These are phyloP conservation scores for Eruca vesicaria DNA, from an alignment of 441 rosid genomes.

Conservation along the genomic window DNA sequence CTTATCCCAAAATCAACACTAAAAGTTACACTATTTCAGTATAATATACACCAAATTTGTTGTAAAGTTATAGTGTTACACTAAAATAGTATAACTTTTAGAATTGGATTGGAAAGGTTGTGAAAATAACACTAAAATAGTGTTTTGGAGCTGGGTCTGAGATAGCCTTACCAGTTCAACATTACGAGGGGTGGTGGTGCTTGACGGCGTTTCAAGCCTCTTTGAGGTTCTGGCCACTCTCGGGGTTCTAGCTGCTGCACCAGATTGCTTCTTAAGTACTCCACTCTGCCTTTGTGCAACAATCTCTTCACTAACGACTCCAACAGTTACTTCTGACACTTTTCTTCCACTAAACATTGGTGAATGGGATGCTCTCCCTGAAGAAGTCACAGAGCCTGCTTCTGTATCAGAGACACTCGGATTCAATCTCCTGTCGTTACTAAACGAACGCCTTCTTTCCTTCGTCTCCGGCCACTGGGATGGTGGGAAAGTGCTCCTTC, in stretches of 20 bases:
- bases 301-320: slow-evolving; percentile 43
- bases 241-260: slow-evolving; percentile 42
- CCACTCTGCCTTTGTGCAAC: slow-evolving; percentile 31
- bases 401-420: slow-evolving; percentile 49
- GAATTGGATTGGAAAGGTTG: no score
- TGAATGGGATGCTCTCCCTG: slow-evolving; percentile 41
- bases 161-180: slow-evolving; percentile 55
- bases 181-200: slow-evolving; percentile 41
- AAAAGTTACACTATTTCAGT: no score
- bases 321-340: slow-evolving; percentile 43
- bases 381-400: slow-evolving; percentile 43
- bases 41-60: no score
- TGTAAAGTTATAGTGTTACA: no score
- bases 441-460: slow-evolving; percentile 57
- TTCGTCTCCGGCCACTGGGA: slow-evolving; percentile 40
- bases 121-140: no score
- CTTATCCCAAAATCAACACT: no score
- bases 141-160: no score
- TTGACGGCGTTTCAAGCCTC: slow-evolving; percentile 44
- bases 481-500: slow-evolving; percentile 41
- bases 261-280: slow-evolving; percentile 28
- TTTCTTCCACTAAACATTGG: slow-evolving; percentile 37
- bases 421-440: slow-evolving; percentile 59
- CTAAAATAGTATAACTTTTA: no score
- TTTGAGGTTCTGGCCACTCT: slow-evolving; percentile 37